Evolutionary conservation across 371 early-diverging fungal genomes (phyloP), one percentile per base, ranked within the genome.

Genomic region (Chytridium lagenaria): DNA sequence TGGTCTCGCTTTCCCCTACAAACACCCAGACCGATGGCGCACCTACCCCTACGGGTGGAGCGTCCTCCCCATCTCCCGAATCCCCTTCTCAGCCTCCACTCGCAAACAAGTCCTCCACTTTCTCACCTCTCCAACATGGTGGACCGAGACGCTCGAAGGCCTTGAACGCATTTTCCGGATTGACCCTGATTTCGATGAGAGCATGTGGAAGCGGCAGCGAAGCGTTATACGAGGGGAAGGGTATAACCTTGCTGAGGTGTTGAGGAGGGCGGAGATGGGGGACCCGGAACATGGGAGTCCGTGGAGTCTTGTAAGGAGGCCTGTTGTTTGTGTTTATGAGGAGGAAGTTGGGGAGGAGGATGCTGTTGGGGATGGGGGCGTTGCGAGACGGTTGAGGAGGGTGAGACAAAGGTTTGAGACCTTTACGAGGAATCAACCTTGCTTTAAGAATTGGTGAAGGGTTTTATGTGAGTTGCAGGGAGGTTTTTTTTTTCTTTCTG

Each of bases 1-100:
- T 77, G 96, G 96, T 1, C 86, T 96, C 15, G 93, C 95, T 0
- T 96, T 96, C 69, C 96, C 96, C 0, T 93, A 89, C 77, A 94
- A 96, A 75, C 96, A 96, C 76, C 96, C 96, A 0, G 94, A 96
- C 80, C 83, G 90, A 61, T 92, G 92, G 91, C 85, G 94, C 7
- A 92, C 93, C 0, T 96, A 95, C 72, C 96, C 96, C 1, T 74
- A 65, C 38, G 95, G 92, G 5, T 95, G 95, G 96, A 76, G 90
- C 15, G 86, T 84, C 66, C 85, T 96, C 38, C 92, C 94, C 1
- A 83, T 81, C 33, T 78, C 85, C 15, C 77, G 77, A 77, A 1
- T 74, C 80, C 92, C 94, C 2, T 95, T 94, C 75, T 90, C 91
- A 23, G 72, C 82, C 30, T 82, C 83, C 2, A 93, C 92, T 0